Conservation (phyloP, 306 rosid genomes). For the Crataegus laevigata region DNA sequence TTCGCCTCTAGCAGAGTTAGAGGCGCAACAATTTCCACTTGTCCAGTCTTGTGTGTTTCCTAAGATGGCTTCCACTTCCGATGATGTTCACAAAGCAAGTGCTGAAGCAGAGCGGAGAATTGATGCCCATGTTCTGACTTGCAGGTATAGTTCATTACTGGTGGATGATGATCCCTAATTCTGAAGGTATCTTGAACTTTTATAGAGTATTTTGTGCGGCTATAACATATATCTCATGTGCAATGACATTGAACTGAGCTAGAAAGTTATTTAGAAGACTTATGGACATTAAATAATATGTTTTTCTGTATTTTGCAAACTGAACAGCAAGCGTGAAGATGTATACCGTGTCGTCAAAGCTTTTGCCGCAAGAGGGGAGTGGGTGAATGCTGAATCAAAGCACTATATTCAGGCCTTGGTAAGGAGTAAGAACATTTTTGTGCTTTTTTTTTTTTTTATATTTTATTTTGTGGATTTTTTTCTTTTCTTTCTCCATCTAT, state of each 20-base stretch:
- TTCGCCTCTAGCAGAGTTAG: conserved; percentile 73
- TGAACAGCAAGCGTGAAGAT: conserved; percentile 80
- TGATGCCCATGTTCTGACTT: conserved; percentile 58
- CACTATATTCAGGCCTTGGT: conserved; percentile 63
- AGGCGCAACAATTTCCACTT: conserved; percentile 67
- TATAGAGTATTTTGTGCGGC: not conserved
- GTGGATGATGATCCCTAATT: not conserved
- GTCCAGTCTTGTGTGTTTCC: conserved; percentile 83
- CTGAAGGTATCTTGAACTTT: not conserved
- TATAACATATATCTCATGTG: not conserved
- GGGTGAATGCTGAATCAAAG: conserved; percentile 70
- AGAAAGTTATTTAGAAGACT: not conserved
- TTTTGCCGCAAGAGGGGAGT: conserved; percentile 56
- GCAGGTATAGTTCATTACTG: conserved; percentile 52
- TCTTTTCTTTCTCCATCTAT: not conserved
- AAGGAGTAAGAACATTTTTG: conserved; percentile 18
- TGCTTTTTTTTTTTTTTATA: not conserved
- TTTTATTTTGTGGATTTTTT: not conserved
- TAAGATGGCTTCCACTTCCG: conserved; percentile 57
- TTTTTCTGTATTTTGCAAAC: conserved; percentile 20
- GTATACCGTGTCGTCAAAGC: conserved; percentile 75
- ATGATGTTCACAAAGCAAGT: conserved; percentile 80
- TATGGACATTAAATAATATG: conserved; percentile 18
- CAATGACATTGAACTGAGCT: not conserved
- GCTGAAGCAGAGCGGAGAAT: conserved; percentile 84